phyloP scores from a whole-genome alignment of 805 yeast genomes.

The Myxozyma melibiosi region DNA sequence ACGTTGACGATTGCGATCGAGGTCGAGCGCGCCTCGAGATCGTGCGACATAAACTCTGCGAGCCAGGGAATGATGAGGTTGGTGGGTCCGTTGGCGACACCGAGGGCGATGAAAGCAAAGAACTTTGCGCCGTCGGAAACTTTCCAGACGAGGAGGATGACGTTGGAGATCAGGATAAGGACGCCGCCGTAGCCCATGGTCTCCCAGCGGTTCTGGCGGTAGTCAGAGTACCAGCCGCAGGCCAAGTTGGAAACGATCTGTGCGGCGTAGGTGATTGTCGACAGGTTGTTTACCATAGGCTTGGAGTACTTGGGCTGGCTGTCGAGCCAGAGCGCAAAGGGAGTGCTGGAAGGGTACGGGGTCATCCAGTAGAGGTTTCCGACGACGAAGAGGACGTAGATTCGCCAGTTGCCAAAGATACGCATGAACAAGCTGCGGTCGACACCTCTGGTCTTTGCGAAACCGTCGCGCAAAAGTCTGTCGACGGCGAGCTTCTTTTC shows the following conservation, averaged over 20 bases:
- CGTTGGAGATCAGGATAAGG: constrained; percentile 40
- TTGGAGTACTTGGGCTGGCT: constrained; percentile 4
- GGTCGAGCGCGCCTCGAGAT: constrained; percentile 28
- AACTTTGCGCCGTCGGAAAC: constrained; percentile 58
- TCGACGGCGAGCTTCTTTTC: constrained; percentile 57
- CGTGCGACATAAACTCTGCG: constrained; percentile 25
- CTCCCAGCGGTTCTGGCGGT: constrained; percentile 36
- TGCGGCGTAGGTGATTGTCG: constrained; percentile 60
- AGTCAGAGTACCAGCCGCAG: constrained; percentile 47
- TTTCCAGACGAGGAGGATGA: constrained; percentile 58
- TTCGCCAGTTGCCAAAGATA: constrained; percentile 24
- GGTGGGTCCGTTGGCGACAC: constrained; percentile 29
- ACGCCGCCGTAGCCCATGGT: constrained; percentile 18
- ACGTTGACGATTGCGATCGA: constrained; percentile 29
- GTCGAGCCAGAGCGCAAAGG: constrained; percentile 26
- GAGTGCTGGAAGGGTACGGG: constrained; percentile 25
- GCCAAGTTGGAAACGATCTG: constrained; percentile 50
- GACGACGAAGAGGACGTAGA: constrained; percentile 21
- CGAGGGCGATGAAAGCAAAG: constrained; percentile 51
- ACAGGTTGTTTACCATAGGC: constrained; percentile 47
- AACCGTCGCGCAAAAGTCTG: constrained; percentile 41
- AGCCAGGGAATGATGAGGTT: constrained; percentile 29
- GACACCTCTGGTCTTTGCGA: constrained; percentile 22
- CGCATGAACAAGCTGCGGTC: constrained; percentile 20
- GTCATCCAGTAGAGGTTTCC: constrained; percentile 31